These are phyloP conservation scores for Bipolaris gigantea DNA, from an alignment of 2,329 filamentous ascomycete species.

Conservation along the genomic window DNA sequence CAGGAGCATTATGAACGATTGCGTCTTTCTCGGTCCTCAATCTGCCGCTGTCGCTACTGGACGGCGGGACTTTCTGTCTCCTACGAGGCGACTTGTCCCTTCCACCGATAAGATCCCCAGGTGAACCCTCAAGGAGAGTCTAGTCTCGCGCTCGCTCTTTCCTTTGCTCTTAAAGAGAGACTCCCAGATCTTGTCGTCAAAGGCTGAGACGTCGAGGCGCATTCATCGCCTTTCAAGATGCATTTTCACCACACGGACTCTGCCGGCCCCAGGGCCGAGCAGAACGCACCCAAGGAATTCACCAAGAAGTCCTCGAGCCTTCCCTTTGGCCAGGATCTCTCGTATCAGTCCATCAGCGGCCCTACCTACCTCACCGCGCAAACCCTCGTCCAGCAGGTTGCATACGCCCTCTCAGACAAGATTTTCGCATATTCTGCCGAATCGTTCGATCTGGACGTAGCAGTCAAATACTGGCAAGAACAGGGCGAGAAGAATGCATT, in stretches of 20 bases:
- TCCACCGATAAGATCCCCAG: constrained; percentile 14
- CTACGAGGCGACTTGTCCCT: constrained; percentile 15
- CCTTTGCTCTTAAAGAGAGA: constrained; percentile 9
- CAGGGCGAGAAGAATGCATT: constrained; percentile 75
- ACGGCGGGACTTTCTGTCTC: constrained; percentile 20
- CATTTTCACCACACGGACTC: constrained; percentile 45
- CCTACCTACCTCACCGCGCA: constrained; percentile 93
- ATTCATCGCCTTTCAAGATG: constrained; percentile 31
- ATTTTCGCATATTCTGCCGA: constrained; percentile 96
- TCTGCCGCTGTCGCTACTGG: constrained; percentile 35
- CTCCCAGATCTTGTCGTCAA: constrained; percentile 2
- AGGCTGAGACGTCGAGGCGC: constrained; percentile 15
- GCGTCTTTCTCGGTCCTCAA: constrained; percentile 31
- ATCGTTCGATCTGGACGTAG: constrained; percentile 85
- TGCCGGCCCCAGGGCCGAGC: constrained; percentile 41
- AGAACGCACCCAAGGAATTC: constrained; percentile 39
- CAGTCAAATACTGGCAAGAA: constrained; percentile 75
- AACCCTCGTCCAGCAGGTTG: constrained; percentile 91
- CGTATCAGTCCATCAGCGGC: constrained; percentile 68
- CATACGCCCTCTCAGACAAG: constrained; percentile 93
- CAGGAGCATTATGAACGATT: constrained; percentile 24
- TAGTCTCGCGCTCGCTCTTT: constrained; percentile 15
- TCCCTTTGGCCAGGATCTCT: constrained; percentile 56
- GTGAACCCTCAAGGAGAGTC: constrained; percentile 19
- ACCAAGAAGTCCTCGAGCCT: constrained; percentile 52